These are phyloP conservation scores for Trifolium repens DNA, from an alignment of 306 rosid genomes.

Conservation along the genomic window DNA sequence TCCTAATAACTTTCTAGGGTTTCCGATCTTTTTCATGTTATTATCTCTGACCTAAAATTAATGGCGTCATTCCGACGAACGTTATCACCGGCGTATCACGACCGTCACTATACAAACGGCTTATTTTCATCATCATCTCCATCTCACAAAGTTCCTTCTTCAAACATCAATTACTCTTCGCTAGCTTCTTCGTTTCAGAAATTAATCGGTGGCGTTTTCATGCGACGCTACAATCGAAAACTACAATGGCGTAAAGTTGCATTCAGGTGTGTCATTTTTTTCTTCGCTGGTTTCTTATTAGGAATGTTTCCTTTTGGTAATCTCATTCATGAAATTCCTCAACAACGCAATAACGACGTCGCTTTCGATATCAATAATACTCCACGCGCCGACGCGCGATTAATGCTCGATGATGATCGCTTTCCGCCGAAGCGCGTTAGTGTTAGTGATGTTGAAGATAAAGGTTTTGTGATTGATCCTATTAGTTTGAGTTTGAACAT, in stretches of 20 bases:
- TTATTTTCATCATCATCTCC: conserved; percentile 61
- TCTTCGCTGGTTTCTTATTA: conserved; percentile 75
- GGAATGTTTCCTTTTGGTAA: conserved; percentile 78
- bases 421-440: conserved; percentile 19
- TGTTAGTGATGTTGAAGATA: neutral
- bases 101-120: conserved; percentile 67
- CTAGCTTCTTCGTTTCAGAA: conserved; percentile 49
- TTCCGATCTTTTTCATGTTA: conserved; percentile 36
- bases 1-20: conserved; percentile 18
- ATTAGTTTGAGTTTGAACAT: conserved; percentile 40
- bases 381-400: conserved; percentile 54
- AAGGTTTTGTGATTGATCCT: conserved; percentile 43
- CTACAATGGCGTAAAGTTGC: conserved; percentile 63
- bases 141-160: conserved; percentile 59
- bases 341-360: conserved; percentile 38
- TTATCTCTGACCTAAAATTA: conserved; percentile 25
- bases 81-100: conserved; percentile 78
- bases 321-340: conserved; percentile 55
- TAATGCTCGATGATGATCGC: conserved; percentile 43
- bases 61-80: conserved; percentile 96
- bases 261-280: conserved; percentile 63
- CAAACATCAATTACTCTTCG: conserved; percentile 59
- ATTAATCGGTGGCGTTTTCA: conserved; percentile 48
- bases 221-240: conserved; percentile 58
- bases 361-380: conserved; percentile 69